Base-by-base conservation (phyloP, 2,329 filamentous ascomycete species). In the Zymoseptoria crescenta region DNA sequence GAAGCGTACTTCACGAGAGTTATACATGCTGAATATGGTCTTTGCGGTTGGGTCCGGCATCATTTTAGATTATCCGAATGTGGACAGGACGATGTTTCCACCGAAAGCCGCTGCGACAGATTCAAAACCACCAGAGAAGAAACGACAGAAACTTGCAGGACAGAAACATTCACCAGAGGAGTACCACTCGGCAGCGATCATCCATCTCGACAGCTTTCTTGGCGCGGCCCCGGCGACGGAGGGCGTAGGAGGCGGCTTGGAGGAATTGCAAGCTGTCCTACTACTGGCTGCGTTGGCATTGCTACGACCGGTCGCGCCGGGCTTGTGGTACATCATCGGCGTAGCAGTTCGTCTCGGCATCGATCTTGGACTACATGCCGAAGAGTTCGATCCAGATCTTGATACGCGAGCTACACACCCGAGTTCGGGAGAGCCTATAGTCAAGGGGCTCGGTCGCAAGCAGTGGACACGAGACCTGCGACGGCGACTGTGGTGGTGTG, bases 21-120 rank as follows among this genome's bases (percentile, higher is more conserved):
- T 94, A n/a, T 97, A 96, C 75, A 84, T 95, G 77, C 80, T 97
- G 63, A 96, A 96, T 74, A 96, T 97, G 75, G 92, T 97, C 24
- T 97, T 96, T 76, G 93, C 93, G 13, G 96, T 97, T 68, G 94
- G 94, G 6, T 88, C 89, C 19, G 93, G 91, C 19, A 96, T 96
- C 67, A 96, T 96, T 64, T 85, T 96, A 66, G 89, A 77, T 58
- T 74, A 74, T 53, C 74, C 75, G 7, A 74, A 75, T 52, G 66
- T 72, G 16, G 62, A 66, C 49, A 60, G 61, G 45, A 56, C 51
- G 2, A 48, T 56, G 30, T 57, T 58, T 2, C 56, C 57, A 2
- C 56, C 77, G 56, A 73, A 75, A 48, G 76, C 73, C 29, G 61
- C 70, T 45, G 65, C 56, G 57, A 60, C 66, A 30, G 64, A 65